A percentile compares a stretch with the other conserved stretches of the same genome.
phyloP scores from a whole-genome alignment of 495 filamentous ascomycete species.

The Gamarada debralockiae region DNA sequence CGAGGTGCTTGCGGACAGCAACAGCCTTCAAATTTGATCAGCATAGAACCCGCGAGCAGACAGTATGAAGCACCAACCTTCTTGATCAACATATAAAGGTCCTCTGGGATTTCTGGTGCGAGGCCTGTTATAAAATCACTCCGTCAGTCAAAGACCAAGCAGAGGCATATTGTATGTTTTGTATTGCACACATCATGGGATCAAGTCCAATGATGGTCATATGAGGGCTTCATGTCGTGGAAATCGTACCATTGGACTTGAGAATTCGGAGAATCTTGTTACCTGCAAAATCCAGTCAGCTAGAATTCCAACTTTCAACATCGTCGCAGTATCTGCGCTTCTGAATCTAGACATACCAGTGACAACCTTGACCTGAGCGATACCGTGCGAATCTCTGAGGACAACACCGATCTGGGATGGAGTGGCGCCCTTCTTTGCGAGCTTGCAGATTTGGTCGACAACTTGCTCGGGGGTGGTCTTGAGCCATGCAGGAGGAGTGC shows the following conservation, averaged over 20 bases:
- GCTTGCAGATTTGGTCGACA: constrained; percentile 97
- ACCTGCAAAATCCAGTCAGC: constrained; percentile 46
- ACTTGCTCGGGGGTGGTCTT: constrained; percentile 69
- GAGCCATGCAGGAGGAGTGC: constrained; percentile 85
- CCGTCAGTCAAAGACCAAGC: constrained; percentile 69
- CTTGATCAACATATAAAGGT: constrained; percentile 99
- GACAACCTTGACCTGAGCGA: constrained; percentile 94
- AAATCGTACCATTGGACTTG: constrained; percentile 81
- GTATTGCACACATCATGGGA: constrained; percentile 4
- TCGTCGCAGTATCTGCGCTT: not conserved
- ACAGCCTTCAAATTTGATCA: constrained; percentile 60
- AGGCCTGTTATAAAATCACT: constrained; percentile 66
- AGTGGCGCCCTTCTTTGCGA: constrained; percentile 94
- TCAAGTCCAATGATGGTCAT: constrained; percentile 3
- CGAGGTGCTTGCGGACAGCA: constrained; percentile 99
- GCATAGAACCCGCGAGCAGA: not conserved
- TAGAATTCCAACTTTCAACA: not conserved
- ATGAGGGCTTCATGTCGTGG: constrained; percentile 13
- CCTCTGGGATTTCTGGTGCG: constrained; percentile 95
- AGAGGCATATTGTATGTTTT: constrained; percentile 66
- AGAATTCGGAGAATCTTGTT: constrained; percentile 99
- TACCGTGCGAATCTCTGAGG: constrained; percentile 93
- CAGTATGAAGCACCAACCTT: constrained; percentile 58
- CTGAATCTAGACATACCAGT: constrained; percentile 65
- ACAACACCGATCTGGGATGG: constrained; percentile 98